Base-by-base conservation (phyloP, 768 basidiomycete genomes). In the Paxillus involutus region DNA sequence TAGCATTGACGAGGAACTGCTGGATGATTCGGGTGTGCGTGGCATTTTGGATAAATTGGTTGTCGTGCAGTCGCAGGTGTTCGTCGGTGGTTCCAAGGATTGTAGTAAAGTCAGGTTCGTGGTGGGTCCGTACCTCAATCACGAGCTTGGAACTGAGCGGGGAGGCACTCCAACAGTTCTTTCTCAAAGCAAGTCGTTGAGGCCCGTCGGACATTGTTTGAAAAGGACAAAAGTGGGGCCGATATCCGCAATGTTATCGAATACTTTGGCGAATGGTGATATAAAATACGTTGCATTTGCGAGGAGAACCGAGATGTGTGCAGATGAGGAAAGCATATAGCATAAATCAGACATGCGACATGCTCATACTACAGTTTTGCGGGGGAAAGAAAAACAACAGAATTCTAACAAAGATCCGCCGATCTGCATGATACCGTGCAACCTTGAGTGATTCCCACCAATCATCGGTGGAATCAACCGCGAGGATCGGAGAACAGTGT, bases 21-120 rank as follows among this genome's bases (percentile, higher is more conserved):
- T 81, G 40, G 59, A 73, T 9, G 85, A 86, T 56, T 52, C 75
- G 0, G 85, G 85, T 0, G 68, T 80, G 21, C 57, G 74, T 45
- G 82, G 77, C 1, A 85, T 85, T 45, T 58, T 86, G 53, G 81
- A 85, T 54, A 85, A 84, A 64, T 65, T 79, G 53, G 75, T 83
- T 39, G 73, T 77, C n/a, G 75, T 74, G 53, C 66, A 74, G 26
- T 77, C 83, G 19, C 64, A 71, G 37, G 47, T 80, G 36, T 85
- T 85, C 52, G 66, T 86, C 17, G 78, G 77, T 35, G 82, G 80
- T 3, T 74, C 72, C 33, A 67, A 64, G 3, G 70, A 73, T 7
- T 84, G 82, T 57, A 75, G 79, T 40, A 71, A 75, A 46, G 67
- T 67, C 14, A 83, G 82, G 80, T 82, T 47, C 14, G 67, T 56